Conservation (phyloP, 768 basidiomycete species). For the Hericium erinaceus region DNA sequence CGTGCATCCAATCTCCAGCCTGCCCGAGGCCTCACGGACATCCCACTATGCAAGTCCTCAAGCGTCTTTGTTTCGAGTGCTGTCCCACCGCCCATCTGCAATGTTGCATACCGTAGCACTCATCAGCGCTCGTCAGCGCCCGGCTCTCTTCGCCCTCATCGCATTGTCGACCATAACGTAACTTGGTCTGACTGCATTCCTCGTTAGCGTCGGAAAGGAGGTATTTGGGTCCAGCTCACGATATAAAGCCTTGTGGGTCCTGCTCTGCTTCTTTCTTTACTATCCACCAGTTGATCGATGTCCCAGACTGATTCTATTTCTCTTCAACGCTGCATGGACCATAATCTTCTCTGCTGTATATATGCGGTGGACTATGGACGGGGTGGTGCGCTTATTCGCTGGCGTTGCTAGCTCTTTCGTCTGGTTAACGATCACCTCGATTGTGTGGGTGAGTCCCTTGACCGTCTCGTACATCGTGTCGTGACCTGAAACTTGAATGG, state of each 20-base stretch:
- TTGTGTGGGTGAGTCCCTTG: conserved; percentile 51
- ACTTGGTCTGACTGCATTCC: conserved; percentile 64
- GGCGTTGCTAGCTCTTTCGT: conserved; percentile 68
- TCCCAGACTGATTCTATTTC: conserved; percentile 43
- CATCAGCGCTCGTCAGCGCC: conserved; percentile 18
- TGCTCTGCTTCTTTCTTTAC: neutral
- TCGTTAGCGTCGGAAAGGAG: conserved; percentile 62
- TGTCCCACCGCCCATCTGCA: neutral
- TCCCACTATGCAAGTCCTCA: neutral
- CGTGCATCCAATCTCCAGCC: conserved; percentile 7
- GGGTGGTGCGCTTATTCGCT: conserved; percentile 59
- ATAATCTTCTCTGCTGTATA: conserved; percentile 60
- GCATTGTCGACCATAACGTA: conserved; percentile 60
- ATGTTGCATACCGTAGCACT: neutral
- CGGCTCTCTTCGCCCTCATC: conserved; percentile 40
- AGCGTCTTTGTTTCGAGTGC: neutral
- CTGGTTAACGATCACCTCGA: conserved; percentile 58
- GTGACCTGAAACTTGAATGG: conserved; percentile 4
- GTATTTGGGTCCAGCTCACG: conserved; percentile 45
- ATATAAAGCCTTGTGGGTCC: conserved; percentile 56
- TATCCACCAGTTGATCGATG: neutral
- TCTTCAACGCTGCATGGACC: conserved; percentile 71
- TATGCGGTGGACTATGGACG: conserved; percentile 60
- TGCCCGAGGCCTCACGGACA: conserved; percentile 4
- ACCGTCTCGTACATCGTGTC: neutral